Evolutionary conservation across 2,329 filamentous ascomycete species (phyloP).

Genomic region (Ophiostoma fasciatum): DNA sequence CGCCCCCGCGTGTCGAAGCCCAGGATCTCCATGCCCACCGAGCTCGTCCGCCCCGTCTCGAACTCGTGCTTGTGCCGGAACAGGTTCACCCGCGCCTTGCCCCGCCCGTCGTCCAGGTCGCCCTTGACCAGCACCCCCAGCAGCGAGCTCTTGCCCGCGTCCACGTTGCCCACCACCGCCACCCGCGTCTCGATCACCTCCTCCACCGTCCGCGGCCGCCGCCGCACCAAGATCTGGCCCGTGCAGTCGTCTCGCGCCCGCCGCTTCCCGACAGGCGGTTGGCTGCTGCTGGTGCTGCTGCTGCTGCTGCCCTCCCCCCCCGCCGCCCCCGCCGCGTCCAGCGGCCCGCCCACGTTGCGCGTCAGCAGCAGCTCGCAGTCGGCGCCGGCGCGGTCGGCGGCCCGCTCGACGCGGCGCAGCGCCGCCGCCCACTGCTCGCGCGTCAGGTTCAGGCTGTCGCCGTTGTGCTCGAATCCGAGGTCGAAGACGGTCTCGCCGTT

Average conservation of each 20-base stretch:
- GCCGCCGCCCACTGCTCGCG: slow-evolving; percentile 63
- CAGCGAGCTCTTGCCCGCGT: slow-evolving; percentile 94
- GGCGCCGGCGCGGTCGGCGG: slow-evolving; percentile 50
- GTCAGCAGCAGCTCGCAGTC: slow-evolving; percentile 75
- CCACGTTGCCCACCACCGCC: slow-evolving; percentile 93
- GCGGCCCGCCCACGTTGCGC: slow-evolving; percentile 69
- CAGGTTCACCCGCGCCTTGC: slow-evolving; percentile 84
- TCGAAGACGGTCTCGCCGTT: slow-evolving; percentile 86
- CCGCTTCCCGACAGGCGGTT: slow-evolving; percentile 47
- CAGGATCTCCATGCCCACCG: slow-evolving; percentile 98
- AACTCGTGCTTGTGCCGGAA: slow-evolving; percentile 98
- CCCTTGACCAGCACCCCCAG: slow-evolving; percentile 92
- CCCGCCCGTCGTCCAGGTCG: slow-evolving; percentile 83
- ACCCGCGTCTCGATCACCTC: slow-evolving; percentile 91
- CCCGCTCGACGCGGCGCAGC: slow-evolving; percentile 47
- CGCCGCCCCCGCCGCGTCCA: slow-evolving; percentile 32
- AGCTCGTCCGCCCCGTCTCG: slow-evolving; percentile 87
- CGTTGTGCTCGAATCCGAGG: slow-evolving; percentile 78
- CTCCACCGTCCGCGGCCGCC: slow-evolving; percentile 58
- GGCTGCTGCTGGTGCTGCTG: not conserved
- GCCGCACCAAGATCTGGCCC: slow-evolving; percentile 77
- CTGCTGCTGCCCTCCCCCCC: not conserved
- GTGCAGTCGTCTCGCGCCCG: slow-evolving; percentile 52
- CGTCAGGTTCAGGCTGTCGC: slow-evolving; percentile 66
- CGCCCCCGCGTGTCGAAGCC: slow-evolving; percentile 82